Percentiles rank a stretch among this genome's conserved stretches.
These are phyloP conservation scores for Aspergillus jensenii DNA, from an alignment of 2,329 filamentous ascomycete genomes.

Conservation along the genomic window DNA sequence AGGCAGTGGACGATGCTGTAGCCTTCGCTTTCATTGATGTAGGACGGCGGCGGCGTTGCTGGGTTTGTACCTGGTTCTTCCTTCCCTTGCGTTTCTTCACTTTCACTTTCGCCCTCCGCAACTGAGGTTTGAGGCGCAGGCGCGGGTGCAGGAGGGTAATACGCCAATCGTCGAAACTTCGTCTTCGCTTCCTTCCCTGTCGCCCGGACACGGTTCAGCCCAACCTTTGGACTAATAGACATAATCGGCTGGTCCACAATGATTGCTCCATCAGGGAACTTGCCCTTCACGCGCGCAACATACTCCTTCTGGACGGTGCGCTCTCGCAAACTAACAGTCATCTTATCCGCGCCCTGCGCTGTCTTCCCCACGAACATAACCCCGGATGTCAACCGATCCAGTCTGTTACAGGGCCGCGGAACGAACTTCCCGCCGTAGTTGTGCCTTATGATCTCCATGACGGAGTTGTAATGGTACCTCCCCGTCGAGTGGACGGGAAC, in stretches of 20 bases:
- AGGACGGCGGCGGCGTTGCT: constrained; percentile 33
- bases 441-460: constrained; percentile 88
- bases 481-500: constrained; percentile 94
- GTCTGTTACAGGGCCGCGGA: constrained; percentile 79
- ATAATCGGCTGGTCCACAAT: constrained; percentile 93
- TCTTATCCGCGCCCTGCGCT: constrained; percentile 71
- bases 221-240: constrained; percentile 90
- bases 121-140: not conserved
- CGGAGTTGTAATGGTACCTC: constrained; percentile 91
- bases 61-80: constrained; percentile 26
- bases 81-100: constrained; percentile 11
- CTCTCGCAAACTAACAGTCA: constrained; percentile 73
- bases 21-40: constrained; percentile 57
- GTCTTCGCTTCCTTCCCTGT: constrained; percentile 88
- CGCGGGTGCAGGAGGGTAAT: constrained; percentile 62
- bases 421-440: constrained; percentile 63
- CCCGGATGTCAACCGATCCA: constrained; percentile 89
- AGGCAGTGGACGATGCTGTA: constrained; percentile 95
- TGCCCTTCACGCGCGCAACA: constrained; percentile 82
- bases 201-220: constrained; percentile 89
- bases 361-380: constrained; percentile 98
- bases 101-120: constrained; percentile 12
- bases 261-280: constrained; percentile 87
- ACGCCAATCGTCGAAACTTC: constrained; percentile 88
- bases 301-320: constrained; percentile 94